Evolutionary conservation across 331 rosid genomes (phyloP).

Genomic region (Spiraea crenata): DNA sequence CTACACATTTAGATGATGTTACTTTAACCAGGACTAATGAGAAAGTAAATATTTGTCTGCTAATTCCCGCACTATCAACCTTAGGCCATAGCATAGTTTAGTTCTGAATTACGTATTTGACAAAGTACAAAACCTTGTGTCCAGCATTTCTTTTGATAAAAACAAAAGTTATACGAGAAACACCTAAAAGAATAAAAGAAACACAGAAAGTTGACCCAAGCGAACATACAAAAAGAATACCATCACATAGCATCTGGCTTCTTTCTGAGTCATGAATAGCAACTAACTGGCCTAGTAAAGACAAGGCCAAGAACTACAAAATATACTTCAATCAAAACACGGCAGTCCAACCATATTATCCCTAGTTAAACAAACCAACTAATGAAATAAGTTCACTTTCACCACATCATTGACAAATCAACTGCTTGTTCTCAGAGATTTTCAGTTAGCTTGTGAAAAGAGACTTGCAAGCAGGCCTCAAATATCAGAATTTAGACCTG

Average conservation of each 20-base stretch:
- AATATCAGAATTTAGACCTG: neutral
- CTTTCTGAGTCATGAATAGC: neutral
- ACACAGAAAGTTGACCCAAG: no score
- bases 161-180: no score
- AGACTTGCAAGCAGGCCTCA: neutral
- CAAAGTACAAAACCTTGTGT: no score
- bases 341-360: neutral
- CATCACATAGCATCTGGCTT: neutral
- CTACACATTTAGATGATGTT: neutral
- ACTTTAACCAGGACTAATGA: neutral
- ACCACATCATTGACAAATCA: neutral
- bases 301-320: neutral
- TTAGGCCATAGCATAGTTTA: no score
- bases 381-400: neutral
- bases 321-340: neutral
- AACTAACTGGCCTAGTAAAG: neutral
- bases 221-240: no score
- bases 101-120: no score
- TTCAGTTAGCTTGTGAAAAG: neutral
- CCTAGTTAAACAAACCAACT: neutral
- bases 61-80: no score
- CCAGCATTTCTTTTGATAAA: no score
- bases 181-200: no score
- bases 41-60: no score
- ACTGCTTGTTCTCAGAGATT: neutral